Percentiles rank a stretch among this genome's conserved stretches.
Conservation (phyloP, 495 filamentous ascomycete species). For the Penicillium goetzii region DNA sequence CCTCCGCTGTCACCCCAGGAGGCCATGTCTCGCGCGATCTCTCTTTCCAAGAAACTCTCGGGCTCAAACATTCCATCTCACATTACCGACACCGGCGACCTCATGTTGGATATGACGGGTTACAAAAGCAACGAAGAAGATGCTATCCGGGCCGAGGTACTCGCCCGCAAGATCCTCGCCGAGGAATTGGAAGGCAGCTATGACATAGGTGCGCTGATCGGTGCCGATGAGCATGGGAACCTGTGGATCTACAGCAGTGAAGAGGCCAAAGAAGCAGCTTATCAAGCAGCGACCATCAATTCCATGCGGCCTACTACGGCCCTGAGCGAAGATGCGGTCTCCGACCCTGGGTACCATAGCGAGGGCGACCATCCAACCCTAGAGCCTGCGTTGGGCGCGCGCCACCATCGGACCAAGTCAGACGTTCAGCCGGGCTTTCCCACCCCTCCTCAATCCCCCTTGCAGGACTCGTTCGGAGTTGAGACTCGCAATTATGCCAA, state of each 20-base stretch:
- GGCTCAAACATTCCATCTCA: conserved; percentile 89
- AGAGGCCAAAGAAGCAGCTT: conserved; percentile 83
- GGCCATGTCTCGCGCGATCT: conserved; percentile 80
- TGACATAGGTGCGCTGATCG: conserved; percentile 94
- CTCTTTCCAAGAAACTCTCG: conserved; percentile 84
- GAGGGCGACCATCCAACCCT: conserved; percentile 62
- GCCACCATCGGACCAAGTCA: conserved; percentile 65
- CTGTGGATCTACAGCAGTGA: conserved; percentile 99
- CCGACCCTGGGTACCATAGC: conserved; percentile 93
- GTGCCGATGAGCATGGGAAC: conserved; percentile 92
- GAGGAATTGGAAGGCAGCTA: conserved; percentile 95
- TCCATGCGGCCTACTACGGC: conserved; percentile 56
- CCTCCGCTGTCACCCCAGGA: conserved; percentile 74
- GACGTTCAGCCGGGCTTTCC: conserved; percentile 69
- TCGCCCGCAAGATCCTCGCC: conserved; percentile 92
- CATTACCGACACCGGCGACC: conserved; percentile 88
- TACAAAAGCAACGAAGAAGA: conserved; percentile 95
- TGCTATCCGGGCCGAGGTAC: conserved; percentile 83
- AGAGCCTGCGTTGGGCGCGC: conserved; percentile 37
- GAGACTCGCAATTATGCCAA: conserved; percentile 92
- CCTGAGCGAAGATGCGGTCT: conserved; percentile 78
- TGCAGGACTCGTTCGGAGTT: conserved; percentile 53
- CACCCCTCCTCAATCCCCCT: conserved; percentile 79
- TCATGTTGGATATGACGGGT: conserved; percentile 98
- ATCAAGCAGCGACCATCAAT: conserved; percentile 55